Evolutionary conservation across 305 asterid genomes (phyloP).

Genomic region (Solanum aculeatissimum): DNA sequence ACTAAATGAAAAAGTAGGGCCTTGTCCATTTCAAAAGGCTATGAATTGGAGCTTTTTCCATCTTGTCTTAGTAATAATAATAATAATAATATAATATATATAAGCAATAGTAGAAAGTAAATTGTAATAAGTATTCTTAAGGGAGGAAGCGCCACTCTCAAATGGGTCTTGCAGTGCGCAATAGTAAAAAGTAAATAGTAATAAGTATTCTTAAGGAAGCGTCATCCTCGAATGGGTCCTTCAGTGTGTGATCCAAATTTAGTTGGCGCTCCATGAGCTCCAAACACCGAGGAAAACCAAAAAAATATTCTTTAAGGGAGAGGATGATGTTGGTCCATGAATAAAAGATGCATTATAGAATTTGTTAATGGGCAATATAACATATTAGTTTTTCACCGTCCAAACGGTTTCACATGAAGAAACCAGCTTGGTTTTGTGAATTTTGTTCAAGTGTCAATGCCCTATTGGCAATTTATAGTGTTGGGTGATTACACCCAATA

Average conservation of each 20-base stretch:
- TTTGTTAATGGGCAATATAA: constrained; percentile 17
- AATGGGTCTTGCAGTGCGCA: no score
- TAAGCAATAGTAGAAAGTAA: not conserved
- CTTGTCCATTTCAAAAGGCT: not conserved
- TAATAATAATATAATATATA: not conserved
- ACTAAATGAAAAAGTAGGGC: not conserved
- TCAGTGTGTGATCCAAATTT: no score
- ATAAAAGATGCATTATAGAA: not conserved
- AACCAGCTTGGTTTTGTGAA: constrained; percentile 12
- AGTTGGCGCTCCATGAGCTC: no score
- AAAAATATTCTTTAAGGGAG: no score
- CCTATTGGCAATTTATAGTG: constrained; percentile 7
- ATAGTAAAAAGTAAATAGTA: not conserved
- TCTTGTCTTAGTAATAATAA: not conserved
- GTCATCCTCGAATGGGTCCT: no score
- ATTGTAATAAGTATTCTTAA: not conserved
- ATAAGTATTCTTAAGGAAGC: not conserved
- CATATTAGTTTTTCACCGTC: constrained; percentile 24
- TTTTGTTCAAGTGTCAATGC: constrained; percentile 2
- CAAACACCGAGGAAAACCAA: no score
- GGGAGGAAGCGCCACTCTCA: no score
- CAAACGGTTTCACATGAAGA: constrained; percentile 14
- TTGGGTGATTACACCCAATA: constrained; percentile 11
- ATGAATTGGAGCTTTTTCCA: constrained; percentile 1
- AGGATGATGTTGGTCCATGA: not conserved